phyloP scores from a whole-genome alignment of 441 rosid genomes.

The Cnidoscolus chayamansa region DNA sequence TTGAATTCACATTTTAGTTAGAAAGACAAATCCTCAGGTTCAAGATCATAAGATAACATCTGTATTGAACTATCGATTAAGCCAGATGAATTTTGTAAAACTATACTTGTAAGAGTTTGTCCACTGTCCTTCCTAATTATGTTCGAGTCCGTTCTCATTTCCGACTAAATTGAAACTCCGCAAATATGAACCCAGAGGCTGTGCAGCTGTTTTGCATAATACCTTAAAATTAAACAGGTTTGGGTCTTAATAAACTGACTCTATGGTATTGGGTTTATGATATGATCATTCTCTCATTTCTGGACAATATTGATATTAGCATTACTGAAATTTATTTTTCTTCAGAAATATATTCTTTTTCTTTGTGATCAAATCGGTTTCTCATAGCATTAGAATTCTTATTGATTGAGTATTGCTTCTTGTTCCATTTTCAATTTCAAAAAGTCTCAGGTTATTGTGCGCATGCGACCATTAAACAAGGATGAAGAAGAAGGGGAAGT shows the following conservation, averaged over 20 bases:
- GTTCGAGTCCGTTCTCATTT: neutral
- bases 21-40: neutral
- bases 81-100: too few relatives aligned
- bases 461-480: slow-evolving; percentile 77
- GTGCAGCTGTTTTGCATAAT: neutral
- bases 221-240: neutral
- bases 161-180: neutral
- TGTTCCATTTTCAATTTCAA: neutral
- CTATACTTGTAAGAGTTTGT: too few relatives aligned
- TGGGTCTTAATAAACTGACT: neutral
- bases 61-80: neutral
- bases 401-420: neutral
- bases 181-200: neutral
- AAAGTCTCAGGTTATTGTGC: slow-evolving; percentile 65
- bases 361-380: neutral
- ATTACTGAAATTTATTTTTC: too few relatives aligned
- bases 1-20: neutral
- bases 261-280: too few relatives aligned
- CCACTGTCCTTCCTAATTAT: too few relatives aligned
- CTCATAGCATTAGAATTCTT: neutral
- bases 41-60: neutral
- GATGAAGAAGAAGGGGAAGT: slow-evolving; percentile 72
- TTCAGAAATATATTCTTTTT: neutral
- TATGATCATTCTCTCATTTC: too few relatives aligned
- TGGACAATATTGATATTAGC: neutral